These are phyloP conservation scores for Candolleomyces eurysporus DNA, from an alignment of 768 basidiomycete genomes.

Conservation along the genomic window DNA sequence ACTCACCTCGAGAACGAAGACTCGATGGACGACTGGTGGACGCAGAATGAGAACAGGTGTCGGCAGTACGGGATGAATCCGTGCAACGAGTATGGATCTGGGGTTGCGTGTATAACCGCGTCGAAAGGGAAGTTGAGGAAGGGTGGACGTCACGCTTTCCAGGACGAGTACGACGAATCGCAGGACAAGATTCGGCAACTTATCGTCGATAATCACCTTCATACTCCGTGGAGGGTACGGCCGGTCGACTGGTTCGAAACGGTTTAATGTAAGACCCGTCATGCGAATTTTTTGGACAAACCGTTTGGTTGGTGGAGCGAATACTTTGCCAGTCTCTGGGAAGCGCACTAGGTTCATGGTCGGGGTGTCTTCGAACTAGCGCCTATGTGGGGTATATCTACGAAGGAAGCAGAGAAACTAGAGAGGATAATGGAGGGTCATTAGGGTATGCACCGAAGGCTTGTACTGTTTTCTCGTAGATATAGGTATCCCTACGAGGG, in stretches of 20 bases:
- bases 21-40: conserved; percentile 27
- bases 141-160: background rate
- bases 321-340: too few relatives aligned
- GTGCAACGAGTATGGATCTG: conserved; percentile 3
- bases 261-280: background rate
- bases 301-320: too few relatives aligned
- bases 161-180: background rate
- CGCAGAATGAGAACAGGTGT: conserved; percentile 23
- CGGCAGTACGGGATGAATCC: conserved; percentile 23
- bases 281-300: background rate
- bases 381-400: too few relatives aligned
- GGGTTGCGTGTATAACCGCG: conserved; percentile 38
- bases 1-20: conserved; percentile 27
- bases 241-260: background rate
- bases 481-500: too few relatives aligned
- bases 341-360: too few relatives aligned
- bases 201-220: background rate
- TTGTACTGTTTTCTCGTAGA: too few relatives aligned
- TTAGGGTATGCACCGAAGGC: too few relatives aligned
- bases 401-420: too few relatives aligned
- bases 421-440: too few relatives aligned
- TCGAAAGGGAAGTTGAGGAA: conserved; percentile 22
- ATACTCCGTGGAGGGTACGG: background rate
- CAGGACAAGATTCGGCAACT: background rate
- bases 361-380: too few relatives aligned